Evolutionary conservation across 1,139 yeast genomes (phyloP).

Genomic region (Zygosaccharomyces pseudobailii): DNA sequence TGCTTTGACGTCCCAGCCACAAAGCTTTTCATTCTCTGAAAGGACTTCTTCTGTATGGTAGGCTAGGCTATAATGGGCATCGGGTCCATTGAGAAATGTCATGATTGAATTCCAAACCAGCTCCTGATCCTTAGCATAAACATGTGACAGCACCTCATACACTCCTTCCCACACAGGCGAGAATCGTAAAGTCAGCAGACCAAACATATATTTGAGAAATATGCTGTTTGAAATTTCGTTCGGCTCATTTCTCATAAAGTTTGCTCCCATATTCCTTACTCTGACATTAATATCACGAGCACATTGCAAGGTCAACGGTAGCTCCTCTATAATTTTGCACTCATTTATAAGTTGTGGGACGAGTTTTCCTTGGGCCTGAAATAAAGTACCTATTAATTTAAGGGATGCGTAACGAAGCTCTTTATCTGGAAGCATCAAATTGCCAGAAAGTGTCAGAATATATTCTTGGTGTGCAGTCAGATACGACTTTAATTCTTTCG

Average conservation of each 20-base stretch:
- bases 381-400: conserved; percentile 37
- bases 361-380: conserved; percentile 30
- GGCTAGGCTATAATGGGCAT: conserved; percentile 14
- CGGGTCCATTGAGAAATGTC: conserved; percentile 35
- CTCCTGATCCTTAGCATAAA: conserved; percentile 42
- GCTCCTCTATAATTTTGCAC: conserved; percentile 59
- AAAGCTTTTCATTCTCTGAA: conserved; percentile 10
- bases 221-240: conserved; percentile 37
- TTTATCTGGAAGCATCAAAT: conserved; percentile 45
- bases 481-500: background rate
- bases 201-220: conserved; percentile 60
- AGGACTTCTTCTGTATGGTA: conserved; percentile 17
- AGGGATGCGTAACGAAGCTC: conserved; percentile 46
- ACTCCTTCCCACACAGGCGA: conserved; percentile 86
- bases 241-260: conserved; percentile 41
- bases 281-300: conserved; percentile 74
- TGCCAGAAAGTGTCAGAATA: conserved; percentile 27
- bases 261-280: conserved; percentile 55
- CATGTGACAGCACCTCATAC: conserved; percentile 50
- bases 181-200: conserved; percentile 68
- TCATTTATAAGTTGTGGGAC: conserved; percentile 38
- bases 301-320: conserved; percentile 63
- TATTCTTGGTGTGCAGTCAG: conserved; percentile 6
- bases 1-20: conserved; percentile 35
- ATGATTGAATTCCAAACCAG: conserved; percentile 55